These are phyloP conservation scores for Saccharum hybrid DNA, from an alignment of 202 grass and related monocot genomes.

Conservation along the genomic window DNA sequence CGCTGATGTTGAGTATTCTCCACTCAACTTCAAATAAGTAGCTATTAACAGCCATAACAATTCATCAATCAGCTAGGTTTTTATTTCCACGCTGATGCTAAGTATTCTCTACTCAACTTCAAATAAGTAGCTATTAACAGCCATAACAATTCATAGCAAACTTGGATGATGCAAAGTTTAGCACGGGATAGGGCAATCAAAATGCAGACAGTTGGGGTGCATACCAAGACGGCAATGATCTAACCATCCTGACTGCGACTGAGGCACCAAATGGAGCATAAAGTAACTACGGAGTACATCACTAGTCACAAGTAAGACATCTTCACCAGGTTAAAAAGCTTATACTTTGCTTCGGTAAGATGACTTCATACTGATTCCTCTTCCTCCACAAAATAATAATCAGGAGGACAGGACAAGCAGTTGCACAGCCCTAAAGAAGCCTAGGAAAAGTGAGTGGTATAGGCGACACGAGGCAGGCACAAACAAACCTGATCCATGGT, in stretches of 20 bases:
- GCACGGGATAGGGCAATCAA: not conserved
- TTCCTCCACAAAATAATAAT: constrained; percentile 21
- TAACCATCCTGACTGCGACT: not conserved
- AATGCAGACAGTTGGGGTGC: not conserved
- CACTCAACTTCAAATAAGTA: not conserved
- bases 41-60: not conserved
- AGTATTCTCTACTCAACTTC: not conserved
- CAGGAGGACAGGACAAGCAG: constrained; percentile 32
- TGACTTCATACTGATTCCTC: constrained; percentile 18
- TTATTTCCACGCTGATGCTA: not conserved
- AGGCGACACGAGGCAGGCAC: not conserved
- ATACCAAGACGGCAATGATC: not conserved
- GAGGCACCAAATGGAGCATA: constrained; percentile 21
- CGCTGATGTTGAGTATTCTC: not conserved
- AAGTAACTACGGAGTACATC: constrained; percentile 20
- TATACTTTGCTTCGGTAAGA: constrained; percentile 49
- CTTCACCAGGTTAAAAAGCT: constrained; percentile 21
- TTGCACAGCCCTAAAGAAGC: constrained; percentile 49
- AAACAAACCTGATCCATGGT: constrained; percentile 85
- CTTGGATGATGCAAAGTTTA: not conserved
- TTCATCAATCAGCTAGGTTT: constrained; percentile 17
- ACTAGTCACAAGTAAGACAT: constrained; percentile 44
- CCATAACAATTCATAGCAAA: not conserved
- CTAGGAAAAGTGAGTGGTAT: constrained; percentile 24
- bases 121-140: not conserved